phyloP scores from a whole-genome alignment of 148 eudicot genomes.

The Bassia scoparia region DNA sequence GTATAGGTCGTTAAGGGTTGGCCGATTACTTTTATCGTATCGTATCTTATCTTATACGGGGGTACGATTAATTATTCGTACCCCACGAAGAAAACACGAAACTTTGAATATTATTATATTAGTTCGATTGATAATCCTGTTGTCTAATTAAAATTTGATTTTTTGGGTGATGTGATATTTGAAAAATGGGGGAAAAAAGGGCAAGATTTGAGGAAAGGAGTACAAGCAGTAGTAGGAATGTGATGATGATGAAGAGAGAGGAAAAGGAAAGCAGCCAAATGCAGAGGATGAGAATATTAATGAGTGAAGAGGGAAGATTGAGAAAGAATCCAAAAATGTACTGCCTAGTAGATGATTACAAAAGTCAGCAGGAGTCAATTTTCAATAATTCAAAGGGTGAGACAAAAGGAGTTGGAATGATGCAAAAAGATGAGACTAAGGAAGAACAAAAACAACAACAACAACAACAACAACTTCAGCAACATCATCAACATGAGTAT shows the following conservation, averaged over 20 bases:
- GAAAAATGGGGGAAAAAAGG: slow-evolving; percentile 3
- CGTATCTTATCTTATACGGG: too few relatives aligned
- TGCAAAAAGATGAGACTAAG: background rate
- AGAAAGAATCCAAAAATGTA: slow-evolving; percentile 18
- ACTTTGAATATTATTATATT: too few relatives aligned
- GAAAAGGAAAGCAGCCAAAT: slow-evolving; percentile 17
- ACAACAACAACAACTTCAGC: too few relatives aligned
- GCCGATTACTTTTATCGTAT: too few relatives aligned
- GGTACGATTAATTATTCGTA: too few relatives aligned
- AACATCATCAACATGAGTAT: too few relatives aligned
- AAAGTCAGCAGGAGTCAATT: slow-evolving; percentile 30
- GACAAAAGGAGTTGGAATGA: slow-evolving; percentile 8
- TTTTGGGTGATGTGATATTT: background rate
- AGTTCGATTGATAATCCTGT: too few relatives aligned
- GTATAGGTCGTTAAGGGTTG: too few relatives aligned
- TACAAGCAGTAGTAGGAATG: background rate
- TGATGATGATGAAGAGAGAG: slow-evolving; percentile 26
- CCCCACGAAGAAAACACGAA: too few relatives aligned
- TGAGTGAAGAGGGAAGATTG: slow-evolving; percentile 11
- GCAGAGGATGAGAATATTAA: slow-evolving; percentile 17
- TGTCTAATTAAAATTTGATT: background rate
- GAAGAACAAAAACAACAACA: too few relatives aligned
- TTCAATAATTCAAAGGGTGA: slow-evolving; percentile 21
- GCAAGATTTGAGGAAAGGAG: slow-evolving; percentile 20
- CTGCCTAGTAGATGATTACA: slow-evolving; percentile 24